Conservation (phyloP, 169 alveolate species). For the Miamiensis avidus region DNA sequence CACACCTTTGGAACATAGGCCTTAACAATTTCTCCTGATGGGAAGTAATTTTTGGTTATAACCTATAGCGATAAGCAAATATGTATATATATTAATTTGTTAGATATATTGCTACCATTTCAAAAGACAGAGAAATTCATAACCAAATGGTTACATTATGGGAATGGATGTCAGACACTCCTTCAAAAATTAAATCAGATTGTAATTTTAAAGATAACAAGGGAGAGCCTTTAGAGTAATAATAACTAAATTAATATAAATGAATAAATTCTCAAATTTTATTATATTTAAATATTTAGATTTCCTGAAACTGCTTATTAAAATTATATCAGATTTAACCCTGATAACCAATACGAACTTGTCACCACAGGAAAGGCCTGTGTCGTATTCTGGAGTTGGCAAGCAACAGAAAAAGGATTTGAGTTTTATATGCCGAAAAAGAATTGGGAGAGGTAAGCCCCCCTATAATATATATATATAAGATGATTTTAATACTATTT, state of each 20-base stretch:
- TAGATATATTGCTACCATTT: slow-evolving; percentile 69
- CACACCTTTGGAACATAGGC: slow-evolving; percentile 85
- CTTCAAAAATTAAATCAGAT: slow-evolving; percentile 8
- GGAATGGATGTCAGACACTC: slow-evolving; percentile 65
- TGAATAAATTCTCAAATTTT: slow-evolving; percentile 19
- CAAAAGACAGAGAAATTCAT: slow-evolving; percentile 51
- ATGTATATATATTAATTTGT: too few relatives aligned
- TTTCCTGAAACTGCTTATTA: slow-evolving; percentile 40
- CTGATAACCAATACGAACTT: slow-evolving; percentile 84
- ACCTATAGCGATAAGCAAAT: background rate
- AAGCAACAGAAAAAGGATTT: slow-evolving; percentile 67
- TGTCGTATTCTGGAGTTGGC: slow-evolving; percentile 87
- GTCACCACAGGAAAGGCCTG: slow-evolving; percentile 88
- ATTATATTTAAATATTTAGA: background rate
- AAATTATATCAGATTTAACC: slow-evolving; percentile 76
- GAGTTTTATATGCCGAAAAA: slow-evolving; percentile 79
- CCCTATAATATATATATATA: too few relatives aligned
- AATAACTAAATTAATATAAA: slow-evolving; percentile 7
- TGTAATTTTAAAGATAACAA: slow-evolving; percentile 22
- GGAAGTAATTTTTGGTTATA: background rate
- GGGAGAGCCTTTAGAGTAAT: slow-evolving; percentile 10
- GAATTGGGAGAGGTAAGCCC: slow-evolving; percentile 73
- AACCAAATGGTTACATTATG: slow-evolving; percentile 76
- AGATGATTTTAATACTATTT: too few relatives aligned
- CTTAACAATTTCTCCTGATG: slow-evolving; percentile 50